Conservation (phyloP, 163 green algal species). For the Chlorella variabilis region DNA sequence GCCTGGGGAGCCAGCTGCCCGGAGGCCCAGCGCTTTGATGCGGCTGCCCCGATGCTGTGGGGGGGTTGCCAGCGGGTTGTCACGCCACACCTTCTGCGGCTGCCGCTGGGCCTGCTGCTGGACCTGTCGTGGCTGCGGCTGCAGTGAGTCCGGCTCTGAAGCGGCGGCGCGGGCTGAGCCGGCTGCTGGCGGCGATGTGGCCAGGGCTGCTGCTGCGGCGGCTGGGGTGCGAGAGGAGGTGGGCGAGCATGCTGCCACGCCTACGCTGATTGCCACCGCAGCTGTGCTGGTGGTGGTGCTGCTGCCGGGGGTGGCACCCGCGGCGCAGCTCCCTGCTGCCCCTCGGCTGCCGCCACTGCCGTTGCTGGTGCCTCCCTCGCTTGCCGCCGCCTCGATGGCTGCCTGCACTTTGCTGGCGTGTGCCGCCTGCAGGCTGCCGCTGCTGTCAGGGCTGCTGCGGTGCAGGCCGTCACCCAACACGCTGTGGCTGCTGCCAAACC, state of each 20-base stretch:
- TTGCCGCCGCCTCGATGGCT: slow-evolving; percentile 13
- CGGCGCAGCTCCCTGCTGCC: background rate
- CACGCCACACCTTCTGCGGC: background rate
- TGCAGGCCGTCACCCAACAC: background rate
- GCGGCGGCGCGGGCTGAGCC: no score
- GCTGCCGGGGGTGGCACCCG: background rate
- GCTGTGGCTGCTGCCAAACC: background rate
- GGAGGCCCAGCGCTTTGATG: slow-evolving; percentile 16
- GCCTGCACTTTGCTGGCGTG: slow-evolving; percentile 20
- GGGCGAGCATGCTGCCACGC: background rate
- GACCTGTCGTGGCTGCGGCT: background rate
- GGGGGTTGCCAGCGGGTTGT: background rate
- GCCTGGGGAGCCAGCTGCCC: background rate
- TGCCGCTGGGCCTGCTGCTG: background rate
- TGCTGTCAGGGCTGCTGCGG: background rate
- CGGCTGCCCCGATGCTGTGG: slow-evolving; percentile 1
- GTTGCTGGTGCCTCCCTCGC: background rate
- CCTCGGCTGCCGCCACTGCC: background rate
- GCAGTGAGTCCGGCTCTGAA: no score
- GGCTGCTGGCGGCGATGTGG: background rate
- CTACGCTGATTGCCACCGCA: no score
- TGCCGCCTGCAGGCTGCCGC: background rate
- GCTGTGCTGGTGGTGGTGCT: background rate
- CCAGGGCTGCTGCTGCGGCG: background rate
- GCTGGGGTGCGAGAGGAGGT: background rate